Conservation (phyloP, 1,139 yeast species). For the Geotrichum bryndzae region DNA sequence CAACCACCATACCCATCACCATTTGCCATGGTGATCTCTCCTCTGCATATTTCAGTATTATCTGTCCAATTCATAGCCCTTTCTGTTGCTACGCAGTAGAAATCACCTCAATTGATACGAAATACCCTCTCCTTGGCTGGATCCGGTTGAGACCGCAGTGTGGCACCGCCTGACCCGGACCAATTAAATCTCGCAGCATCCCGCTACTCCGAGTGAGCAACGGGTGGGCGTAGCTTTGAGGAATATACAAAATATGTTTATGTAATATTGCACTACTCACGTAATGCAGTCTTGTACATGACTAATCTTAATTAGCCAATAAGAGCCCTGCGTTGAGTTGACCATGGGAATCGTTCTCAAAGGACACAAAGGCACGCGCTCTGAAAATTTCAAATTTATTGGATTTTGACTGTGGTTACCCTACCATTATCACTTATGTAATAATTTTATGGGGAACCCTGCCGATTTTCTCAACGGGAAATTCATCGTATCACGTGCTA, state of each 20-base stretch:
- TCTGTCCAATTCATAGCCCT: too few species aligned
- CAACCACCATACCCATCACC: too few species aligned
- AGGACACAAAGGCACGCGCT: too few species aligned
- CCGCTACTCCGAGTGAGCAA: background rate
- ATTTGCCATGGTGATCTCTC: too few species aligned
- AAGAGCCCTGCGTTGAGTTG: background rate
- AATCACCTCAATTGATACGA: too few species aligned
- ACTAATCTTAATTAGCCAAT: background rate
- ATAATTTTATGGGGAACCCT: background rate
- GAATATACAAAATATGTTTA: background rate
- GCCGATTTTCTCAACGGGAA: background rate
- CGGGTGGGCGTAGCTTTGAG: background rate
- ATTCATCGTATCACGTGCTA: background rate
- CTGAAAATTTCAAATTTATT: background rate
- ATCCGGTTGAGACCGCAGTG: background rate
- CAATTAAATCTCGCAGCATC: background rate
- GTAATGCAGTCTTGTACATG: background rate
- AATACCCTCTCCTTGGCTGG: background rate
- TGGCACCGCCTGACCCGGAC: background rate
- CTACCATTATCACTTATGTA: background rate
- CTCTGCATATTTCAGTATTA: too few species aligned
- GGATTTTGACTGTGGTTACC: background rate
- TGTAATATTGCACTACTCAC: background rate
- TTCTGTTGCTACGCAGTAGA: too few species aligned
- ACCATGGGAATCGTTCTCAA: too few species aligned